Base-by-base conservation (phyloP, 192 early-diverging fungal genomes). In the Phlyctochytrium arcticum region DNA sequence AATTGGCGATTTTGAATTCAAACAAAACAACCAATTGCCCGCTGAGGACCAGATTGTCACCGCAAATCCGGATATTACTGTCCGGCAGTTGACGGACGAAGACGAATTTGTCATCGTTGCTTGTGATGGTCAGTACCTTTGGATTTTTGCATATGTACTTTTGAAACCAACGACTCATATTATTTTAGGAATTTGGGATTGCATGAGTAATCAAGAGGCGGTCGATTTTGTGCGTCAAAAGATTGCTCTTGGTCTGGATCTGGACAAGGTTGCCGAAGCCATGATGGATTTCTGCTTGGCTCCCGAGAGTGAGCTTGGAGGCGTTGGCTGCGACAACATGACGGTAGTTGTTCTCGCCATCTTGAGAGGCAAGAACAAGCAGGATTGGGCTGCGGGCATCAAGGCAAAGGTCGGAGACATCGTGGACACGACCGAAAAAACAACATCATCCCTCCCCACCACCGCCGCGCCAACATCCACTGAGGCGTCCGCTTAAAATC, bases 311-410 rank as follows among this genome's bases (percentile, higher is more conserved):
- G 94, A 94, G 34, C 76, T 92, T 57, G 90, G 89, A 50, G 90
- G 91, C 24, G 86, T 99, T 42, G 97, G 97, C 19, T 99, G 95
- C 76, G 97, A 99, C 76, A 99, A 99, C 77, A 99, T 99, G 97
- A 97, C 97, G 1, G 88, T 98, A 15, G 76, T 97, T 26, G 91
- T 99, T 35, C 86, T 93, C 7, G 97, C 81, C 5, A 70, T 96
- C 39, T 80, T 98, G 62, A 82, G 90, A 54, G 92, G 91, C 34
- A 85, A 79, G 63, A 82, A 80, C 33, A 77, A 80, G 49, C 85
- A 90, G 6, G 82, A 92, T 72, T 98, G 95, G 95, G 49, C 36
- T 9, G 50, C 48, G 59, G 36, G 31, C 8, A 42, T 69, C 36
- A 36, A 68, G 61, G 21, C 24, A 30, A 36, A 63, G 31, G 61